Base-by-base conservation (phyloP, 2,329 filamentous ascomycete species). In the Aphanoascus verrucosus region DNA sequence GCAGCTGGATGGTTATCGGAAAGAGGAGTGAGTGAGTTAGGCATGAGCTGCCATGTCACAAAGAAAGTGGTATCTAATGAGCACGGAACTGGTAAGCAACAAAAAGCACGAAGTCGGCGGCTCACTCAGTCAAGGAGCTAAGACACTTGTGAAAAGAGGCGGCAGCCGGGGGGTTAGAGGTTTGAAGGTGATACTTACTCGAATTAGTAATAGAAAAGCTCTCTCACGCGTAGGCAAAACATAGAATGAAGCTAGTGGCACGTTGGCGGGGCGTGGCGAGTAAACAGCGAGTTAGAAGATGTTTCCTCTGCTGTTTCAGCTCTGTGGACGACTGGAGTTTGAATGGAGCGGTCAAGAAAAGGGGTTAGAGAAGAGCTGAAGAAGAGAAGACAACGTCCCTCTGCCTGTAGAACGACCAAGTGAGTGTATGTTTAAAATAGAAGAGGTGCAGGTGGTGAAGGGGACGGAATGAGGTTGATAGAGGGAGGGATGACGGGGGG, bases 31-130 rank as follows among this genome's bases (percentile, higher is more conserved):
- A 48, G 34, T n/a, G 44, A 42, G 51, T 52, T 20, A 53, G 51
- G 51, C 37, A 35, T 53, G 45, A 20, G 37, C 45, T 49, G 51
- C 51, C 51, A 53, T 53, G 34, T 47, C 44, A 47, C 48, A 23
- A 20, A 41, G 2, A 9, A 46, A 2, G 35, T 28, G 31, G 32
- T 14, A 9, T 23, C 44, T 53, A 38, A 38, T 40, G 23, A 48
- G 1, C 11, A 20, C 14, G 19, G 48, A 15, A 41, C n/a, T 17
- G 38, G 19, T 8, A 17, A 41, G n/a, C 15, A 15, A 41, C 2
- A 15, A 40, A 41, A n/a, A n/a, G 38, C 38, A 19, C n/a, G 15
- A 49, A 44, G 49, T 32, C 35, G 15, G 23, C 23, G 23, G 7
- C 7, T 3, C 7, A 7, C 23, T 28, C 23, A 28, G 23, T 28